Percentiles rank a stretch among this genome's conserved stretches.
Conservation (phyloP, 805 yeast genomes). For the Komagataella phaffii region DNA sequence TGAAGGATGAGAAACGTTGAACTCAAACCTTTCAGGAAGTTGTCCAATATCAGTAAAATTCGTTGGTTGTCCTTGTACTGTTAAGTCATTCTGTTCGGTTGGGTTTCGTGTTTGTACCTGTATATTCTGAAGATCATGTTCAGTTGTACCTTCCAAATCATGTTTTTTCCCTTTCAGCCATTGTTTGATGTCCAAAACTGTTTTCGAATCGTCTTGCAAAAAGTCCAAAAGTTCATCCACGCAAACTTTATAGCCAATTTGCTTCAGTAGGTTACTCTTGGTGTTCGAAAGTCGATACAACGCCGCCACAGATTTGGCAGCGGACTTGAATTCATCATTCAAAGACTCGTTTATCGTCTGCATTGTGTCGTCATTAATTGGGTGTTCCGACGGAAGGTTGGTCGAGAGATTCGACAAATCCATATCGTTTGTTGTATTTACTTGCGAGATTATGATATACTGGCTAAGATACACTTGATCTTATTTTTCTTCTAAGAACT, state of each 20-base stretch:
- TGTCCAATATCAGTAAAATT: neutral
- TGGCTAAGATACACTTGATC: neutral
- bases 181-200: constrained; percentile 28
- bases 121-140: neutral
- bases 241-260: constrained; percentile 50
- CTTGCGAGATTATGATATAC: neutral
- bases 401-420: constrained; percentile 50
- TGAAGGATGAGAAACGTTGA: constrained; percentile 2
- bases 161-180: constrained; percentile 37
- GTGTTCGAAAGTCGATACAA: constrained; percentile 49
- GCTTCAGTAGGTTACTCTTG: constrained; percentile 29
- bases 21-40: constrained; percentile 1
- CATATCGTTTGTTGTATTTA: constrained; percentile 19
- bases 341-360: constrained; percentile 37
- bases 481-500: constrained; percentile 1
- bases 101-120: neutral
- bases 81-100: neutral
- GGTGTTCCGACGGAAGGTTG: constrained; percentile 37
- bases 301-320: constrained; percentile 60
- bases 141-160: constrained; percentile 16
- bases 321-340: constrained; percentile 50
- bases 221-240: constrained; percentile 38
- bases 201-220: constrained; percentile 20
- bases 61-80: neutral
- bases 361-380: constrained; percentile 32